Percentiles rank a stretch among this genome's conserved stretches.
Evolutionary conservation across 164 flowering plant genomes (phyloP).

Genomic region (grape (Vitis vinifera)): ASM3070453v1 NC_081820.1:23703501-23704000

Average conservation of each 20-base stretch:
- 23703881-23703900: no score
- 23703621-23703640: constrained; percentile 72
- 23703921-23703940: no score
- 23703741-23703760: background rate
- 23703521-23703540: no score
- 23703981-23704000: no score
- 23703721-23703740: constrained; percentile 46
- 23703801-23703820: background rate
- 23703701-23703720: constrained; percentile 51
- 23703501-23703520: no score
- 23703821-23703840: background rate
- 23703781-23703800: background rate
- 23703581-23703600: constrained; percentile 37
- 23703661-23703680: constrained; percentile 70
- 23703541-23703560: background rate
- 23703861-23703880: no score
- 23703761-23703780: no score
- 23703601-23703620: constrained; percentile 67
- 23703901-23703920: no score
- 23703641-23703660: constrained; percentile 64
- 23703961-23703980: no score
- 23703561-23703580: constrained; percentile 34
- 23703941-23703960: no score
- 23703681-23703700: constrained; percentile 63
- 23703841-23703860: no score